A percentile compares a stretch with the other conserved stretches of the same genome.
phyloP scores from a whole-genome alignment of 192 early-diverging fungal species.

The Spizellomyces punctatus region DNA sequence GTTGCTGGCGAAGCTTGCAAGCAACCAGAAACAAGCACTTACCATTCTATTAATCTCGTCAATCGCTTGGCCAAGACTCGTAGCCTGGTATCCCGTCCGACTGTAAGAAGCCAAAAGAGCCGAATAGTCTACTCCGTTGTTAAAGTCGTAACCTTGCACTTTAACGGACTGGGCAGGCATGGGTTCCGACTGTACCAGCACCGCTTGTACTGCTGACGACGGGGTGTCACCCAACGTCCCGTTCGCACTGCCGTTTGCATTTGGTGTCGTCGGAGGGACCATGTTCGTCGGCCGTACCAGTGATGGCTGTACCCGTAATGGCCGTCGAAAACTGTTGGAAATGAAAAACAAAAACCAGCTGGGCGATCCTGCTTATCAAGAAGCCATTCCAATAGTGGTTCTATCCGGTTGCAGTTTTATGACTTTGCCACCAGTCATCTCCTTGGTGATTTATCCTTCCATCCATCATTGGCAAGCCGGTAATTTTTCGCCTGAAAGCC shows the following conservation, averaged over 20 bases:
- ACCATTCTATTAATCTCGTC: conserved; percentile 93
- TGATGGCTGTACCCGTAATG: background rate
- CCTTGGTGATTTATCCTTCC: background rate
- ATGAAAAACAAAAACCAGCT: no score
- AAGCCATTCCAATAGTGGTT: background rate
- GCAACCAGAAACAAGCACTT: conserved; percentile 6
- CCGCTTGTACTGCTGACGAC: conserved; percentile 26
- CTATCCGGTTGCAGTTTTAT: background rate
- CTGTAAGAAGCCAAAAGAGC: conserved; percentile 72
- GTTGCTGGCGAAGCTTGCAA: background rate
- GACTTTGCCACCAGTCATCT: background rate
- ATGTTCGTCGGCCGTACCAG: background rate
- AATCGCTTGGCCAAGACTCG: conserved; percentile 83
- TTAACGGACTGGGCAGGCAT: conserved; percentile 67
- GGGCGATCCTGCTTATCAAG: no score
- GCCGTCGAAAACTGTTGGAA: background rate
- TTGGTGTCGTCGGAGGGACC: no score
- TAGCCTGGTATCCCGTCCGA: conserved; percentile 93
- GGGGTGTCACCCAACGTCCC: conserved; percentile 3
- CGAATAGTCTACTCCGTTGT: conserved; percentile 75
- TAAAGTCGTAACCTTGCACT: conserved; percentile 93
- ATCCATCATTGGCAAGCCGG: background rate
- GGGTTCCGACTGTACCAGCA: conserved; percentile 59
- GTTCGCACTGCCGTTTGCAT: no score
- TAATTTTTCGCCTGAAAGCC: conserved; percentile 3